A percentile compares a stretch with the other conserved stretches of the same genome.
These are phyloP conservation scores for Omphalotus guepiniiformis DNA, from an alignment of 768 basidiomycete genomes.

Conservation along the genomic window DNA sequence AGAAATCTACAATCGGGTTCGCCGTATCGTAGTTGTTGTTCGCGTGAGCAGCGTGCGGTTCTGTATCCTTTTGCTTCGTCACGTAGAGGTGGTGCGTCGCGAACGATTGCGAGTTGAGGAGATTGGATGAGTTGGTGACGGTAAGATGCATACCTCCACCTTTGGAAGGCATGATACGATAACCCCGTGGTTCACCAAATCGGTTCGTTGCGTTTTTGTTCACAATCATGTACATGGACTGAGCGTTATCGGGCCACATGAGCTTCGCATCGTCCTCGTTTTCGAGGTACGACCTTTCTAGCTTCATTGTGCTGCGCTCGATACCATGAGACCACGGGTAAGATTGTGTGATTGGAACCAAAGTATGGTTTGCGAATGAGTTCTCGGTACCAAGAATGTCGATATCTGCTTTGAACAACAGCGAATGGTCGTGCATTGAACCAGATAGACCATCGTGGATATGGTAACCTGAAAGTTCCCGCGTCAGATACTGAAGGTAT, in stretches of 20 bases:
- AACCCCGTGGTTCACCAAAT: slow-evolving; percentile 45
- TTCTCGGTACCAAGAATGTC: slow-evolving; percentile 49
- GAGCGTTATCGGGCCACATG: slow-evolving; percentile 40
- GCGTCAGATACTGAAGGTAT: neutral
- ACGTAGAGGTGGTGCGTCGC: slow-evolving; percentile 49
- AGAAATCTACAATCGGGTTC: slow-evolving; percentile 42
- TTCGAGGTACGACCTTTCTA: slow-evolving; percentile 34
- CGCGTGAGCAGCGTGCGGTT: slow-evolving; percentile 38
- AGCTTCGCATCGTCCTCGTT: slow-evolving; percentile 42
- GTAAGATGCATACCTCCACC: slow-evolving; percentile 30
- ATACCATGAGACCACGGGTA: slow-evolving; percentile 44
- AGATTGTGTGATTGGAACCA: slow-evolving; percentile 35
- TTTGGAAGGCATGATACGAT: slow-evolving; percentile 44
- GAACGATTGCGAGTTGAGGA: slow-evolving; percentile 49
- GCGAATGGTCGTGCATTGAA: slow-evolving; percentile 51
- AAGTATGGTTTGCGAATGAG: slow-evolving; percentile 42
- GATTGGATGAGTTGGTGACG: slow-evolving; percentile 28
- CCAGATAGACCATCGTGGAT: slow-evolving; percentile 26
- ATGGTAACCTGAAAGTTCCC: slow-evolving; percentile 11
- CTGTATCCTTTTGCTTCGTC: slow-evolving; percentile 45
- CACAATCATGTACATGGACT: slow-evolving; percentile 43
- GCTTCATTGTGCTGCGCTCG: slow-evolving; percentile 21
- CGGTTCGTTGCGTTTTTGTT: slow-evolving; percentile 37
- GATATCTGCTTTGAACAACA: slow-evolving; percentile 54
- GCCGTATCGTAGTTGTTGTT: slow-evolving; percentile 53